phyloP scores from a whole-genome alignment of 345 rosid species.

The Citrus maxima region DNA sequence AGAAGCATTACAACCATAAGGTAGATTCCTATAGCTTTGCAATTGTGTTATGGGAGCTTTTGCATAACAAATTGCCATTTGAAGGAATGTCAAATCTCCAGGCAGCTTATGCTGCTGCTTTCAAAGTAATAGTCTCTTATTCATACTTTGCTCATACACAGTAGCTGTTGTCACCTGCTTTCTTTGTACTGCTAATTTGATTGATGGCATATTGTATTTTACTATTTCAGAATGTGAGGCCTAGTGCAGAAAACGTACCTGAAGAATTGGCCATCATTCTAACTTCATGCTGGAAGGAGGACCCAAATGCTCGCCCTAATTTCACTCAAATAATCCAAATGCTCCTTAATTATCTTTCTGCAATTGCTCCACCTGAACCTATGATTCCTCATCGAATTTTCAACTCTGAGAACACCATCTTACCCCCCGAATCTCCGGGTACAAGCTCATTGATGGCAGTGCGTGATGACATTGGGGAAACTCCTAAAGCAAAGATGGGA shows the following conservation, averaged over 20 bases:
- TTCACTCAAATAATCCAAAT: slow-evolving; percentile 81
- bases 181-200: not conserved
- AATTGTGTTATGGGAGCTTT: slow-evolving; percentile 95
- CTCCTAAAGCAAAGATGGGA: slow-evolving; percentile 56
- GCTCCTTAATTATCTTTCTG: slow-evolving; percentile 65
- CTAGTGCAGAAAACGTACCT: slow-evolving; percentile 79
- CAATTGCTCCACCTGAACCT: slow-evolving; percentile 51
- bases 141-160: not conserved
- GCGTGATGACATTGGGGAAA: slow-evolving; percentile 57
- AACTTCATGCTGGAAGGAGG: slow-evolving; percentile 94
- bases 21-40: slow-evolving; percentile 98
- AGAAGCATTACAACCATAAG: slow-evolving; percentile 94
- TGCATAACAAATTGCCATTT: slow-evolving; percentile 87
- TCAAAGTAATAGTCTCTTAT: slow-evolving; percentile 48
- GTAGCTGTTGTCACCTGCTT: not conserved
- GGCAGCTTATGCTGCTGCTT: slow-evolving; percentile 98
- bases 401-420: slow-evolving; percentile 55
- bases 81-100: slow-evolving; percentile 99
- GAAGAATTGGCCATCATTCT: slow-evolving; percentile 72
- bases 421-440: slow-evolving; percentile 89
- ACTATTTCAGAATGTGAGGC: slow-evolving; percentile 71
- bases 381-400: slow-evolving; percentile 56
- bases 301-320: slow-evolving; percentile 81
- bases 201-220: not conserved
- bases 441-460: slow-evolving; percentile 87